Evolutionary conservation across 805 yeast species (phyloP), one percentile per base, ranked within the genome.

Genomic region (Saccharomycopsis vini): DNA sequence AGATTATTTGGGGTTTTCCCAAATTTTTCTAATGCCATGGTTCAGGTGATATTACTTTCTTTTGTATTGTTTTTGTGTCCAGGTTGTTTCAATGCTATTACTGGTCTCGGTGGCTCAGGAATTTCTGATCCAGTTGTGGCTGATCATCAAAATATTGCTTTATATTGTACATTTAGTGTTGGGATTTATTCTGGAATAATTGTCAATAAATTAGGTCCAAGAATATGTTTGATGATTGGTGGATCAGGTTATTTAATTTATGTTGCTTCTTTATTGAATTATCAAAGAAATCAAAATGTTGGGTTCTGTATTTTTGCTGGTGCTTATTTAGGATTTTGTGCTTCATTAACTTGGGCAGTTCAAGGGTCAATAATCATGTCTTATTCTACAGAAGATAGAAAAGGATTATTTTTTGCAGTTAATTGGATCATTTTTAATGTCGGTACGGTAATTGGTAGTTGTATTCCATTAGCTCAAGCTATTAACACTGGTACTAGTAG

Each of bases 401-500:
- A 76, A 60, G 81, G 77, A 37, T 59, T 59, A 28, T 75, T 71
- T 40, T 66, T 77, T 40, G 71, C 72, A 66, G 59, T 68, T 15
- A 76, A 75, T 56, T 76, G 81, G 81, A 64, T 72, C 50, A 74
- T 77, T 43, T 76, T 77, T 64, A 73, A 75, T 59, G 59, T 73
- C 49, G 82, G 81, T 56, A 77, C 75, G 10, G 81, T 76, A 43
- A 72, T 76, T 50, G 82, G 82, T 37, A 61, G 73, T 13, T 60
- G 73, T 36, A 69, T 76, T 50, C 79, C 81, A n/a, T 67, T 77
- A 55, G 76, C 68, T 36, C 67, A 72, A 53, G 73, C 71, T 52
- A 57, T 75, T 52, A 56, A 71, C 40, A 61, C 62, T 41, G 56
- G 57, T 16, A 60, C 58, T 4, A 53, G 58, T 20, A 59, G 67